Conservation (phyloP, 176 grass and related monocot species). For the Rhynchospora tenuis region DNA sequence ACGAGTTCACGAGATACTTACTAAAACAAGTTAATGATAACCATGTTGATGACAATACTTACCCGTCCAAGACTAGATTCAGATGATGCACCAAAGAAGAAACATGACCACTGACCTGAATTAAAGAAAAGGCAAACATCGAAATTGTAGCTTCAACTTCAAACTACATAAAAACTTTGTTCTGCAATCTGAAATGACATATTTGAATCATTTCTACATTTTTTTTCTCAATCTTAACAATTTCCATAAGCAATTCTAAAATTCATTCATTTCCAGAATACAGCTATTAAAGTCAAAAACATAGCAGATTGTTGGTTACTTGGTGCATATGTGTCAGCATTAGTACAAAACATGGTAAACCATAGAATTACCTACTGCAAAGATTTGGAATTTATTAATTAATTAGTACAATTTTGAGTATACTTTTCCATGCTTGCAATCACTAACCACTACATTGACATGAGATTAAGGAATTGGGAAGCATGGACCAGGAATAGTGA, state of each 20-base stretch:
- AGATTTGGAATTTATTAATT: not conserved
- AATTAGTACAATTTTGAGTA: not conserved
- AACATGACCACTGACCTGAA: conserved; percentile 95
- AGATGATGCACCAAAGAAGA: conserved; percentile 94
- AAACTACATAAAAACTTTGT: not conserved
- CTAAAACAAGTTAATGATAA: not conserved
- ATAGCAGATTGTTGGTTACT: not conserved
- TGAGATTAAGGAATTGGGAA: conserved; percentile 7
- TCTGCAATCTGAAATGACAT: not conserved
- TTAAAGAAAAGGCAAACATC: conserved; percentile 10
- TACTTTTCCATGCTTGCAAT: not conserved
- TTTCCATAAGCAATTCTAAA: not conserved
- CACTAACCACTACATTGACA: not conserved
- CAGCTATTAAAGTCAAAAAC: not conserved
- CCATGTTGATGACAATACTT: conserved; percentile 39
- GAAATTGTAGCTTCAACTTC: not conserved
- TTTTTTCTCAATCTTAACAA: not conserved
- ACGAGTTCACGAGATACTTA: no score
- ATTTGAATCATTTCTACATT: not conserved
- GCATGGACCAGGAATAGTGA: conserved; percentile 26
- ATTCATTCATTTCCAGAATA: not conserved
- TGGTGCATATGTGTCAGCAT: not conserved
- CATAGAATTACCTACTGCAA: not conserved
- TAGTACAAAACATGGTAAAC: not conserved
- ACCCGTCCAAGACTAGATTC: conserved; percentile 94